These are phyloP conservation scores for Acidomyces sp. DNA, from an alignment of 495 filamentous ascomycete species.

Conservation along the genomic window DNA sequence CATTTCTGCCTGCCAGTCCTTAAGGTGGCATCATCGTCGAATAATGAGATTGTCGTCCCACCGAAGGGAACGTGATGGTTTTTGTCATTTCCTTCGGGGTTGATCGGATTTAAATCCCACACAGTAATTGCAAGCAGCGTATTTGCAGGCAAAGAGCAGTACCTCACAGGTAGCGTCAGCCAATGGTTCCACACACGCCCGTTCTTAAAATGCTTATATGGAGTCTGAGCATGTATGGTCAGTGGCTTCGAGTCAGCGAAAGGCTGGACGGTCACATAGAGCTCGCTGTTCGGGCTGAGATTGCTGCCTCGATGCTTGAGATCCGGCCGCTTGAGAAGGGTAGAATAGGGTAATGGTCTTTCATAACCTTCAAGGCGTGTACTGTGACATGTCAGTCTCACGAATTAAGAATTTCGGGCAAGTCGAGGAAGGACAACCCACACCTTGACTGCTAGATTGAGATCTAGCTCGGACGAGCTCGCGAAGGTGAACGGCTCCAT, in stretches of 20 bases:
- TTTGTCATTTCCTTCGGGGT: constrained; percentile 42
- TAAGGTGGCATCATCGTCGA: constrained; percentile 80
- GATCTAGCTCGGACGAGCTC: constrained; percentile 63
- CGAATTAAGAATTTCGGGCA: not conserved
- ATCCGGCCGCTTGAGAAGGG: constrained; percentile 60
- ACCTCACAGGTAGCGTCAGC: constrained; percentile 72
- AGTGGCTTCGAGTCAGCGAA: constrained; percentile 94
- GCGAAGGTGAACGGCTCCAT: constrained; percentile 97
- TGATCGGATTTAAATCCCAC: constrained; percentile 82
- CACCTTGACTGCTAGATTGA: constrained; percentile 77
- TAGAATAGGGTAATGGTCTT: constrained; percentile 63
- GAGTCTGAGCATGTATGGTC: constrained; percentile 79
- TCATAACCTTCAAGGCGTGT: constrained; percentile 80
- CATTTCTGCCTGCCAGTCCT: constrained; percentile 90
- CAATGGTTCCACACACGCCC: constrained; percentile 89
- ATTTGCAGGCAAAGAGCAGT: constrained; percentile 63
- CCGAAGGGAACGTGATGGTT: constrained; percentile 82
- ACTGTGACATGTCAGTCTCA: constrained; percentile 33
- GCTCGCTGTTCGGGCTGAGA: constrained; percentile 56
- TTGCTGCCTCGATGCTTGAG: constrained; percentile 78
- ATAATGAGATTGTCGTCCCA: constrained; percentile 79
- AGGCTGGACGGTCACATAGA: constrained; percentile 82
- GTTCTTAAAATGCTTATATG: constrained; percentile 76
- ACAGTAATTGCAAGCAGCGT: constrained; percentile 83
- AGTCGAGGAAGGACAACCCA: constrained; percentile 6